Evolutionary conservation across 305 asterid genomes (phyloP), one percentile per base, ranked within the genome.

Genomic region (Fraxinus paxiana): DNA sequence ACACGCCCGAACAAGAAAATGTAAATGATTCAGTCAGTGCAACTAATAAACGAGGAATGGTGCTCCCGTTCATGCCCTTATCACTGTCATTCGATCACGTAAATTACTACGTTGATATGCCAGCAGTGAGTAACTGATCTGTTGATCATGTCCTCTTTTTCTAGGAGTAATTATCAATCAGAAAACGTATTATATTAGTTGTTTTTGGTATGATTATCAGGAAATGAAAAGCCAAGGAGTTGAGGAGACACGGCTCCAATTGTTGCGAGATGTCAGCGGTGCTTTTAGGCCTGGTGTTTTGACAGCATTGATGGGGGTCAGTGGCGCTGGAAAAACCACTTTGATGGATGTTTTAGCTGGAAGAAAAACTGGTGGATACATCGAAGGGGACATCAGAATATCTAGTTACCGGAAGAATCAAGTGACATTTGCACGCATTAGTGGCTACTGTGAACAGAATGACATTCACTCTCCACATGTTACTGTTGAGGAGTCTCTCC

Each of bases 71-170:
- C 88, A 85, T 80, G 83, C 87, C 92, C 26, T 76, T 85, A 54
- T 86, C 92, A 51, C 90, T 89, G 35, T 83, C 90, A 46, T 89
- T 89, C 33, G 81, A 79, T 65, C 88, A 79, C 22, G 87, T 89
- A 59, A 86, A 88, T 77, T 89, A 89, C 87, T 88, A 75, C 31
- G 92, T 89, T n/a, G 91, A 89, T 80, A 88, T 88, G 92, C 92
- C 92, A 79, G 84, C 88, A 24, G 92, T 89, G 77, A 87, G 91
- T 70, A 30, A 22, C 71, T 56, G 13, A 56, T 56, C 28, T 56
- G 67, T 56, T 4, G 2, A 56, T 56, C 67, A 18, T 56, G 67
- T 56, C 28, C 9, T 18, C 12, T 56, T 24, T 24, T 24, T 10
- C 17, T 22, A 24, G 17, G 72, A 3, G 17, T 63, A 63, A 63